Evolutionary conservation across 768 basidiomycete species (phyloP).

Genomic region (Tylopilus rubrobrunneus): DNA sequence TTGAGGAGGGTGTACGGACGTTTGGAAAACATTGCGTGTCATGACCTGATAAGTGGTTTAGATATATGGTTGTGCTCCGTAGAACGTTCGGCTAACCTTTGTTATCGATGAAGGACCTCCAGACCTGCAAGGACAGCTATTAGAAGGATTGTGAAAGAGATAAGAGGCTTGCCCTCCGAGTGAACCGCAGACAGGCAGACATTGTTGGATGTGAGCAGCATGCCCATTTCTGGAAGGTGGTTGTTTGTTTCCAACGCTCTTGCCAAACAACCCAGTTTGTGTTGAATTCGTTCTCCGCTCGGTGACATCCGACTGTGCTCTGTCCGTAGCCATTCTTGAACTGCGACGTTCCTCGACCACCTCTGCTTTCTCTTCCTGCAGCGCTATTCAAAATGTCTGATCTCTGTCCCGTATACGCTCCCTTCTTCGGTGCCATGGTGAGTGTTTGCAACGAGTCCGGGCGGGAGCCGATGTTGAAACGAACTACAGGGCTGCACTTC

Average conservation of each 20-base stretch:
- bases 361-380: background rate
- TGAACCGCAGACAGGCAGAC: conserved; percentile 72
- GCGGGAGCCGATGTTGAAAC: conserved; percentile 8
- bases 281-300: conserved; percentile 22
- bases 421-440: conserved; percentile 97
- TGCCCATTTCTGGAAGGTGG: conserved; percentile 4
- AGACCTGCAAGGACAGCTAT: conserved; percentile 43
- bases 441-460: conserved; percentile 23
- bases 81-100: conserved; percentile 46
- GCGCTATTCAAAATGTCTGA: conserved; percentile 54
- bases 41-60: conserved; percentile 50
- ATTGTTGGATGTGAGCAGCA: conserved; percentile 28
- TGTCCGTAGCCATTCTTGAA: conserved; percentile 7
- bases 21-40: conserved; percentile 79
- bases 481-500: conserved; percentile 80
- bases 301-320: conserved; percentile 16
- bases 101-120: conserved; percentile 76
- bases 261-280: conserved; percentile 23
- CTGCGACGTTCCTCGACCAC: background rate
- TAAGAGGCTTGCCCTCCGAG: conserved; percentile 44
- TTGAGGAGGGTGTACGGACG: conserved; percentile 35
- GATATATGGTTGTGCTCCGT: background rate
- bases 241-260: conserved; percentile 30
- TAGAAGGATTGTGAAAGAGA: background rate
- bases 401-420: conserved; percentile 91